These are phyloP conservation scores for Eucalyptus fibrosa DNA, from an alignment of 345 rosid species.

Conservation along the genomic window DNA sequence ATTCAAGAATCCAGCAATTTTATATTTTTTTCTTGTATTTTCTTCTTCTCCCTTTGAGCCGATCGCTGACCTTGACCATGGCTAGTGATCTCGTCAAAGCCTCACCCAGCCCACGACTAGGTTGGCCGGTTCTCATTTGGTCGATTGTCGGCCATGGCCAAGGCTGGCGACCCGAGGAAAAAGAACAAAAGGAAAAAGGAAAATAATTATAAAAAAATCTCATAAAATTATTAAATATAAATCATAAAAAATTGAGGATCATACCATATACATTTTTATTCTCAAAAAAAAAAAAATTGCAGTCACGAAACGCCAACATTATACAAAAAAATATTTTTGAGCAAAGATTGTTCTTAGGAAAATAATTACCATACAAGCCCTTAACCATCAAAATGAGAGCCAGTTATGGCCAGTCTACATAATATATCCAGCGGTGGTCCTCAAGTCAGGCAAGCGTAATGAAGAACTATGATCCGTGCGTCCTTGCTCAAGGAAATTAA, in stretches of 20 bases:
- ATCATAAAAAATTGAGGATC: rapidly evolving
- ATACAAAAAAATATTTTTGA: rapidly evolving
- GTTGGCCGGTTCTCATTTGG: rapidly evolving
- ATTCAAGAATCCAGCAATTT: too few relatives aligned
- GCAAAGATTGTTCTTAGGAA: rapidly evolving
- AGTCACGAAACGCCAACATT: rapidly evolving
- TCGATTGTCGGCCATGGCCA: rapidly evolving
- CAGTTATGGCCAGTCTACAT: not conserved
- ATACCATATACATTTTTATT: rapidly evolving
- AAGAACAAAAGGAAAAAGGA: too few relatives aligned
- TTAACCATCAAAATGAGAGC: not conserved
- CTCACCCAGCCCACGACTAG: rapidly evolving
- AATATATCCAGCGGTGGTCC: not conserved
- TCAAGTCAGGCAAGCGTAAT: not conserved
- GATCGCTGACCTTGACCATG: rapidly evolving
- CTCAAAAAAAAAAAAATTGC: too few relatives aligned
- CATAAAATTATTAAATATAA: too few relatives aligned
- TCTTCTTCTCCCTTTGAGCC: too few relatives aligned
- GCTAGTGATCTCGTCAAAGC: rapidly evolving
- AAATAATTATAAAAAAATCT: too few relatives aligned
- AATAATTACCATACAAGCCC: too few relatives aligned
- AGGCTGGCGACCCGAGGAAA: rapidly evolving
- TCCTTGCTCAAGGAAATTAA: not conserved
- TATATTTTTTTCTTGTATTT: too few relatives aligned
- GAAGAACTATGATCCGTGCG: not conserved